Conservation (phyloP, 2,329 filamentous ascomycete species). For the Stemphylium vesicarium region DNA sequence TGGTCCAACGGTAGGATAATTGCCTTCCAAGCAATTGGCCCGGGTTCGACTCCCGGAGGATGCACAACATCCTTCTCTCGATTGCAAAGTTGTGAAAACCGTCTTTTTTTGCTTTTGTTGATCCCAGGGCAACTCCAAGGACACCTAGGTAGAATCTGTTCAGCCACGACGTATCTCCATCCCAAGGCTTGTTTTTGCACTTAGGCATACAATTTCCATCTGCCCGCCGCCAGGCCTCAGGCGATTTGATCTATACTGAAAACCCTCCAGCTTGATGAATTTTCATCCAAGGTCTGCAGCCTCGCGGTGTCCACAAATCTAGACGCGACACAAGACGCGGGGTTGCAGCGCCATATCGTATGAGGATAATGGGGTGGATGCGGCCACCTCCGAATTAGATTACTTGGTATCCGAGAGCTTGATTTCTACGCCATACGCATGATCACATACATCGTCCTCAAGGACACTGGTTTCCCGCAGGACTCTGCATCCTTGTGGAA, state of each 20-base stretch:
- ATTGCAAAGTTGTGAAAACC: constrained; percentile 11
- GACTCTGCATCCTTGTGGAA: constrained; percentile 10
- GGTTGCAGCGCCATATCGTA: not conserved
- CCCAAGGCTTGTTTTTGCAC: not conserved
- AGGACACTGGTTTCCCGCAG: constrained; percentile 11
- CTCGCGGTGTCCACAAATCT: not conserved
- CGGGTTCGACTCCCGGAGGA: constrained; percentile 7
- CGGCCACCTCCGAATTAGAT: constrained; percentile 7
- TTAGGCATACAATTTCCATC: not conserved
- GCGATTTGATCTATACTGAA: too few species aligned
- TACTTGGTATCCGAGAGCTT: constrained; percentile 6
- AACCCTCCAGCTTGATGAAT: too few species aligned
- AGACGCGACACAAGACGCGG: not conserved
- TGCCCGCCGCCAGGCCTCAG: not conserved
- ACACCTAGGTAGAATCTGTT: too few species aligned
- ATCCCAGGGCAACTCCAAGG: too few species aligned
- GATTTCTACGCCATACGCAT: constrained; percentile 10
- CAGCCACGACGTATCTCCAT: not conserved
- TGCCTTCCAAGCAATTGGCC: not conserved
- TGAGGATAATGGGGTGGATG: not conserved
- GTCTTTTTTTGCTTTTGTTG: not conserved
- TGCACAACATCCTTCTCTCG: constrained; percentile 26
- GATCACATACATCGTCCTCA: constrained; percentile 6
- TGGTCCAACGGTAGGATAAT: constrained; percentile 1
- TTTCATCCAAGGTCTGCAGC: too few species aligned